phyloP scores from a whole-genome alignment of 768 basidiomycete genomes.

The Psilocybe cubensis region DNA sequence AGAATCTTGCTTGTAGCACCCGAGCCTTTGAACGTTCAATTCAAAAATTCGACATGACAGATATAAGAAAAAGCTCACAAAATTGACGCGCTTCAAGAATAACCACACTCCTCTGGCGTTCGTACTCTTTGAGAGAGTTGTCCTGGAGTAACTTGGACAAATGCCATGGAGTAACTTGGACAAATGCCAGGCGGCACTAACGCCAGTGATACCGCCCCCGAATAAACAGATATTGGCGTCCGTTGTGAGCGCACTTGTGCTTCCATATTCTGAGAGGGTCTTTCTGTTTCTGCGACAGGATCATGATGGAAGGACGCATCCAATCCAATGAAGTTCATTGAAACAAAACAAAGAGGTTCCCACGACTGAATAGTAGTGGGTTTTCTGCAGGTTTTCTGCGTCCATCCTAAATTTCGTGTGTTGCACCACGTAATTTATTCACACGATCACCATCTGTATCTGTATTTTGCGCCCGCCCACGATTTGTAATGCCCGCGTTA shows the following conservation, averaged over 20 bases:
- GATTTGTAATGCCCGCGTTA: no score
- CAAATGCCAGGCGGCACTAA: slow-evolving; percentile 76
- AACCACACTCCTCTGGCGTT: slow-evolving; percentile 44
- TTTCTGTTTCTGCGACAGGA: no score
- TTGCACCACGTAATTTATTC: no score
- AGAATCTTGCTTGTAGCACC: slow-evolving; percentile 68
- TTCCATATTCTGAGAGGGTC: slow-evolving; percentile 70
- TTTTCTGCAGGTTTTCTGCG: no score
- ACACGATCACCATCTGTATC: no score
- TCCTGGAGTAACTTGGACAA: slow-evolving; percentile 15
- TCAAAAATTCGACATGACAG: background rate
- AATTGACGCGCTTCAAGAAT: slow-evolving; percentile 87
- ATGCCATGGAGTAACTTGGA: no score
- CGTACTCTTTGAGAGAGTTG: background rate
- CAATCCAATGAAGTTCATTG: no score
- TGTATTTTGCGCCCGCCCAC: no score
- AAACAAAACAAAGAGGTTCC: no score
- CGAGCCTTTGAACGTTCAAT: slow-evolving; percentile 47
- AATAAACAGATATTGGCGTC: slow-evolving; percentile 79
- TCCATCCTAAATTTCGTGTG: no score
- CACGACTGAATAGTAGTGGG: no score
- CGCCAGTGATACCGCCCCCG: slow-evolving; percentile 80
- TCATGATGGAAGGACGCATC: no score
- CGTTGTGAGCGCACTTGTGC: slow-evolving; percentile 55
- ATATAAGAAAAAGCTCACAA: slow-evolving; percentile 52